These are phyloP conservation scores for Mycoemilia scoparia DNA, from an alignment of 192 early-diverging fungal species.

Conservation along the genomic window DNA sequence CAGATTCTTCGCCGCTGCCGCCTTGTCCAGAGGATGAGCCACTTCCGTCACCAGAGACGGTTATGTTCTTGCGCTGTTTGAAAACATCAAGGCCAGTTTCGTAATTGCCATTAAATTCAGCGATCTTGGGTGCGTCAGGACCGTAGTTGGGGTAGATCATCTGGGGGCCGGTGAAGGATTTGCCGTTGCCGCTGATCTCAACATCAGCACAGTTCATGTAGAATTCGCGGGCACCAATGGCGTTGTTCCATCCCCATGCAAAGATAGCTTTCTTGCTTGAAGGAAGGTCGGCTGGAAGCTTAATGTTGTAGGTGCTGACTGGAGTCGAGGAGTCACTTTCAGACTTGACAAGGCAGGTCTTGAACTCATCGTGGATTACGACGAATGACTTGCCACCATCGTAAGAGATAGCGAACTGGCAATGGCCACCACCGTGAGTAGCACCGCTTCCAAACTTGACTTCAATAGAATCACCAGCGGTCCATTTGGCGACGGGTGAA, in stretches of 20 bases:
- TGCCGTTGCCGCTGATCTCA: constrained; percentile 12
- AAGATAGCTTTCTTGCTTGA: constrained; percentile 27
- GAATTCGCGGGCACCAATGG: constrained; percentile 36
- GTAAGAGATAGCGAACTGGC: constrained; percentile 30
- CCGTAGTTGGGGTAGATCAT: constrained; percentile 18
- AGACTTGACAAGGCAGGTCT: too few relatives aligned
- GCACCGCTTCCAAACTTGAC: constrained; percentile 18
- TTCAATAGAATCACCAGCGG: constrained; percentile 18
- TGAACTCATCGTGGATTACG: constrained; percentile 19
- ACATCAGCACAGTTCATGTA: constrained; percentile 42
- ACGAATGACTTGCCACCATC: constrained; percentile 20
- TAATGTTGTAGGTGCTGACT: constrained; percentile 13
- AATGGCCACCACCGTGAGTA: constrained; percentile 28
- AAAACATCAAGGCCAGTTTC: constrained; percentile 5
- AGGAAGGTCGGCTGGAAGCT: constrained; percentile 24
- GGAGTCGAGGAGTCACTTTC: too few relatives aligned
- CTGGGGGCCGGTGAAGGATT: constrained; percentile 11
- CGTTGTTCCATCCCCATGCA: constrained; percentile 44
- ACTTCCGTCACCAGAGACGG: constrained; percentile 7
- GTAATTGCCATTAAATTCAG: constrained; percentile 8
- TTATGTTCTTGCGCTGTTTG: not conserved
- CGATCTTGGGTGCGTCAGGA: constrained; percentile 4
- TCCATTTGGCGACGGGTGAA: constrained; percentile 5
- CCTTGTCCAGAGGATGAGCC: too few relatives aligned
- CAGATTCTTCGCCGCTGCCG: too few relatives aligned